A percentile compares a stretch with the other conserved stretches of the same genome.
Evolutionary conservation across 495 filamentous ascomycete genomes (phyloP).

Genomic region (Tuber brumale): DNA sequence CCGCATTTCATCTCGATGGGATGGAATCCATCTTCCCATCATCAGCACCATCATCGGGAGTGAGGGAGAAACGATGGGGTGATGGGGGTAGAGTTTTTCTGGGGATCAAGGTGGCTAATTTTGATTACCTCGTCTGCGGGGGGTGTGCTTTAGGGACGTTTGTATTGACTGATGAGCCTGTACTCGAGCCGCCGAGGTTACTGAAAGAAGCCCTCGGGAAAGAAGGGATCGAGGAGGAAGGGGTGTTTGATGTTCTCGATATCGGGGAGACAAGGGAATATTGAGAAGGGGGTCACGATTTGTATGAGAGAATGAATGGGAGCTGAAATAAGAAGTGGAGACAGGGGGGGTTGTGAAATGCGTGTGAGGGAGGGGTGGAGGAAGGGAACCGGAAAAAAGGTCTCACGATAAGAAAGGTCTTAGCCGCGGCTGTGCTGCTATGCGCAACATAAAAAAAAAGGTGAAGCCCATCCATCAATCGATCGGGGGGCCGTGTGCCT

Average conservation of each 20-base stretch:
- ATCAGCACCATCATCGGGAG: not conserved
- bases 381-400: conserved; percentile 15
- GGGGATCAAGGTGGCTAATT: conserved; percentile 5
- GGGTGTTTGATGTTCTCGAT: conserved; percentile 80
- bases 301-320: not conserved
- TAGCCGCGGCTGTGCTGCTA: conserved; percentile 24
- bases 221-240: conserved; percentile 63
- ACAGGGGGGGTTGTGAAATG: not conserved
- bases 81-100: conserved; percentile 5
- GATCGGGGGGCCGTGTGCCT: conserved; percentile 29
- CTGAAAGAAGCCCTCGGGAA: conserved; percentile 67
- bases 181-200: conserved; percentile 72
- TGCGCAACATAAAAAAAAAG: not conserved
- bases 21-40: conserved; percentile 5
- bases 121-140: not conserved
- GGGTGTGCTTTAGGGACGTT: conserved; percentile 53
- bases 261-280: conserved; percentile 83
- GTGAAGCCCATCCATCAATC: conserved; percentile 13
- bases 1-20: conserved; percentile 5
- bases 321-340: conserved; percentile 8
- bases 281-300: conserved; percentile 36
- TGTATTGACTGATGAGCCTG: conserved; percentile 79
- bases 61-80: not conserved
- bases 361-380: not conserved
- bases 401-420: conserved; percentile 27